These are phyloP conservation scores for Colletotrichum neosansevieriae DNA, from an alignment of 2,329 filamentous ascomycete genomes.

Conservation along the genomic window DNA sequence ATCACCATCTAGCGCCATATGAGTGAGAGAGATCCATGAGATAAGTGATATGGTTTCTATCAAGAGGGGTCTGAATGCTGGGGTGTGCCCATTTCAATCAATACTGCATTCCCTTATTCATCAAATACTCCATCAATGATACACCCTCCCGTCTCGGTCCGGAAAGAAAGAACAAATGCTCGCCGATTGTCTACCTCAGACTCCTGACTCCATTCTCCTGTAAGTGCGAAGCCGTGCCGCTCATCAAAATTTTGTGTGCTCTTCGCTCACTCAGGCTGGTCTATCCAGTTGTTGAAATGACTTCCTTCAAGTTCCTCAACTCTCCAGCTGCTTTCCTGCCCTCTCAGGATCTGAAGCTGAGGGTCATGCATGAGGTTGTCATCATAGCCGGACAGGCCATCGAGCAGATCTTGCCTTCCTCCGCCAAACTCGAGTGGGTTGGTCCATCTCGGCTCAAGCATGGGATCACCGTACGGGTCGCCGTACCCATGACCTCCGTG, in stretches of 20 bases:
- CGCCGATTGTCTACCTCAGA: constrained; percentile 6
- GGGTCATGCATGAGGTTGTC: constrained; percentile 40
- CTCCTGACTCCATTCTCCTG: constrained; percentile 10
- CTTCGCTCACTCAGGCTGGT: constrained; percentile 44
- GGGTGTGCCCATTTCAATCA: neutral
- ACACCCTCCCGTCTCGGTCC: constrained; percentile 18
- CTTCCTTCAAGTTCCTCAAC: constrained; percentile 49
- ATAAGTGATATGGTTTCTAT: constrained; percentile 4
- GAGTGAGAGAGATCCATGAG: too few relatives aligned
- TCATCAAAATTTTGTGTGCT: neutral
- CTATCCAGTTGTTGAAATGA: constrained; percentile 50
- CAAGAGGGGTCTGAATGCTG: neutral
- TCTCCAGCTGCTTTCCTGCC: constrained; percentile 51
- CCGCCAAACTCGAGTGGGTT: constrained; percentile 33
- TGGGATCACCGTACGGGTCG: constrained; percentile 32
- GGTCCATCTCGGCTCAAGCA: constrained; percentile 38
- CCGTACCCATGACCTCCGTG: constrained; percentile 37
- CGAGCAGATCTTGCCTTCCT: constrained; percentile 34
- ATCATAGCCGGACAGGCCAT: constrained; percentile 42
- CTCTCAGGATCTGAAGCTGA: constrained; percentile 47
- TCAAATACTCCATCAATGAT: neutral
- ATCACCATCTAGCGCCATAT: too few relatives aligned
- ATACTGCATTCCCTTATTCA: neutral
- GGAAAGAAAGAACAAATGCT: neutral
- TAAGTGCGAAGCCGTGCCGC: neutral